These are phyloP conservation scores for Prunella vulgaris DNA, from an alignment of 257 asterid genomes.

Conservation along the genomic window DNA sequence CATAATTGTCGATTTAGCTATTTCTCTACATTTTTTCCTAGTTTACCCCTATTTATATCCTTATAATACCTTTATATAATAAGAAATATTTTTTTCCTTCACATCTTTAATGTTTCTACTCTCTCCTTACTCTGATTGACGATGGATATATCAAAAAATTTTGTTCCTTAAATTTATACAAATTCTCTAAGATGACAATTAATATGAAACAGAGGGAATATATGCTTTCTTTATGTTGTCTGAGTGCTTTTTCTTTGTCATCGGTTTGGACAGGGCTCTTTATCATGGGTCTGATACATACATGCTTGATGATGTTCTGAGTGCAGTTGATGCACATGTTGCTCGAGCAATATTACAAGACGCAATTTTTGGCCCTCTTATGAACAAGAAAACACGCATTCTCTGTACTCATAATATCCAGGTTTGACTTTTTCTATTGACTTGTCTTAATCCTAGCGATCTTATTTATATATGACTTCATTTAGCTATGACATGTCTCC, in stretches of 20 bases:
- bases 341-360: slow-evolving; percentile 64
- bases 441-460: neutral
- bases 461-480: neutral
- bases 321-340: slow-evolving; percentile 98
- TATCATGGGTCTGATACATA: slow-evolving; percentile 60
- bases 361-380: slow-evolving; percentile 72
- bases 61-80: too few relatives aligned
- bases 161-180: too few relatives aligned
- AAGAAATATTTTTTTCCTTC: too few relatives aligned
- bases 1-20: too few relatives aligned
- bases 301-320: slow-evolving; percentile 90
- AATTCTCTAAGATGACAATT: too few relatives aligned
- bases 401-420: slow-evolving; percentile 91
- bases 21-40: too few relatives aligned
- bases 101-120: too few relatives aligned
- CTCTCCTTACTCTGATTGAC: too few relatives aligned
- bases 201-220: neutral
- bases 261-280: slow-evolving; percentile 60
- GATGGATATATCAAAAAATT: too few relatives aligned
- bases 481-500: neutral
- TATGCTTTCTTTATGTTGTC: slow-evolving; percentile 10
- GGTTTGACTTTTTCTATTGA: slow-evolving; percentile 35
- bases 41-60: too few relatives aligned
- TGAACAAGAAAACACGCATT: slow-evolving; percentile 71
- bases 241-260: slow-evolving; percentile 7